Conservation (phyloP, 2,329 filamentous ascomycete genomes). For the Trichoderma sp. region DNA sequence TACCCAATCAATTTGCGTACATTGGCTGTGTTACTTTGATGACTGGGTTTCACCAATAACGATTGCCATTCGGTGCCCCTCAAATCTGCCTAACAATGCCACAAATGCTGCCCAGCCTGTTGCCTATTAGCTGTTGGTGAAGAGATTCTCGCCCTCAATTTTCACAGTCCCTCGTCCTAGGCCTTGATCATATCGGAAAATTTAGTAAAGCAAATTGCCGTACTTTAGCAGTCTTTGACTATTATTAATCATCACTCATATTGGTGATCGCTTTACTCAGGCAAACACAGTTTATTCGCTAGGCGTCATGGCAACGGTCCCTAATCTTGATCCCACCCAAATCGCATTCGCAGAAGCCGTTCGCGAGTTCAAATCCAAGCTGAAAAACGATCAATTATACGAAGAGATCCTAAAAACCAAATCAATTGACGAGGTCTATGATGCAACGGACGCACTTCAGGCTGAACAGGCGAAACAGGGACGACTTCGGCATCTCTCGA, state of each 20-base stretch:
- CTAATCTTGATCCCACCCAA: not conserved
- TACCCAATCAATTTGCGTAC: not conserved
- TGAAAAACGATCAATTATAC: conserved; percentile 25
- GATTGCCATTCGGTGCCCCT: not conserved
- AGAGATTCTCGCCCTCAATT: not conserved
- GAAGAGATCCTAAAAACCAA: conserved; percentile 28
- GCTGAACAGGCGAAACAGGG: conserved; percentile 31
- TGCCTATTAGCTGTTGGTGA: not conserved
- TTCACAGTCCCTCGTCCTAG: not conserved
- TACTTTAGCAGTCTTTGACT: not conserved
- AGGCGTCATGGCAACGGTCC: not conserved
- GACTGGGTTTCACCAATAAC: not conserved
- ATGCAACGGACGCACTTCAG: conserved; percentile 37
- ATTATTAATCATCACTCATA: not conserved
- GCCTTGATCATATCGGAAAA: not conserved
- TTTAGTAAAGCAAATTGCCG: not conserved
- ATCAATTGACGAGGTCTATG: conserved; percentile 36
- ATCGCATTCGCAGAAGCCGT: not conserved
- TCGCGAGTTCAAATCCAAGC: conserved; percentile 23
- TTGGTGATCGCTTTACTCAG: not conserved
- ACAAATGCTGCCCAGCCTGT: not conserved
- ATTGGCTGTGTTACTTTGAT: not conserved
- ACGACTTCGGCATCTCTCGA: conserved; percentile 34
- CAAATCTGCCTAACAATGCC: not conserved
- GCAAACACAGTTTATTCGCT: not conserved